Percentiles rank a stretch among this genome's conserved stretches.
Conservation (phyloP, 768 basidiomycete species). For the Leccinellum albellum region DNA sequence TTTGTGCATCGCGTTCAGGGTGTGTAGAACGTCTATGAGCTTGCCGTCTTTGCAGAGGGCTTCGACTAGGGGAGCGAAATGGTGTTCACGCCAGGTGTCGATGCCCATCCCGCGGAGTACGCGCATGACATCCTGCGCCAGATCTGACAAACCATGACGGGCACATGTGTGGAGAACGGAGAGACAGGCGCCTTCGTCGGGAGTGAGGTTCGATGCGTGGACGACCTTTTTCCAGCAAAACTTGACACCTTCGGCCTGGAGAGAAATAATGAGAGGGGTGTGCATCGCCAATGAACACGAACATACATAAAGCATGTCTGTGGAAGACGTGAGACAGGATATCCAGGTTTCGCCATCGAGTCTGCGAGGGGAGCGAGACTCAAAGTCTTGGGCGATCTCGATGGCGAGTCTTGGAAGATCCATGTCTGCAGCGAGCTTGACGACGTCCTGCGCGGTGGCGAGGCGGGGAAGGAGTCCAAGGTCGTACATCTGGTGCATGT, state of each 20-base stretch:
- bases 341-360: conserved; percentile 60
- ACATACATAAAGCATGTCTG: conserved; percentile 66
- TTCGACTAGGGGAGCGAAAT: conserved; percentile 75
- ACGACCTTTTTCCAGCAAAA: conserved; percentile 61
- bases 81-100: conserved; percentile 58
- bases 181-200: conserved; percentile 73
- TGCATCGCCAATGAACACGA: background rate
- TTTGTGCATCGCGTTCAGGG: conserved; percentile 57
- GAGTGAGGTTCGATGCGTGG: conserved; percentile 47
- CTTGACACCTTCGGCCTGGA: conserved; percentile 63
- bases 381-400: conserved; percentile 63
- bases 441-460: conserved; percentile 46
- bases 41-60: conserved; percentile 58
- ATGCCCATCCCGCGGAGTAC: conserved; percentile 48
- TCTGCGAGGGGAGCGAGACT: conserved; percentile 49
- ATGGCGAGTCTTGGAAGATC: conserved; percentile 65
- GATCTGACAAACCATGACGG: conserved; percentile 64
- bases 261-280: background rate
- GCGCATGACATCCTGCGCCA: conserved; percentile 64
- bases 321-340: conserved; percentile 60
- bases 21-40: conserved; percentile 59
- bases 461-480: conserved; percentile 49
- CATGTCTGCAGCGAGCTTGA: conserved; percentile 49
- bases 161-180: conserved; percentile 70
- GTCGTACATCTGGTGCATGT: conserved; percentile 55